Percentiles rank a stretch among this genome's conserved stretches.
These are phyloP conservation scores for Clathrus columnatus DNA, from an alignment of 768 basidiomycete genomes.

Conservation along the genomic window DNA sequence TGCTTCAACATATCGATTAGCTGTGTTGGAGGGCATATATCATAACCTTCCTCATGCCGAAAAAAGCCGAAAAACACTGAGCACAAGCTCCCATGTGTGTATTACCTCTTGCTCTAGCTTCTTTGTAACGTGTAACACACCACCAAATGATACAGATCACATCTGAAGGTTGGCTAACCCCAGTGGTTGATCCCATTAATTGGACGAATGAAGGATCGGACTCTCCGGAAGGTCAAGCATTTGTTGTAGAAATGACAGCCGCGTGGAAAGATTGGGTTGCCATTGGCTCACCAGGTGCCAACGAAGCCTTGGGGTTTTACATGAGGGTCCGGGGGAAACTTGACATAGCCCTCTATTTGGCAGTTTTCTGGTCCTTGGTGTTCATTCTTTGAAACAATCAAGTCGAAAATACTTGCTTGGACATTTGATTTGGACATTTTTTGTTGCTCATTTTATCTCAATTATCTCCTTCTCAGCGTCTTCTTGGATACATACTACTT, in stretches of 20 bases:
- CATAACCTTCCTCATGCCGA: conserved; percentile 52
- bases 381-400: too few relatives aligned
- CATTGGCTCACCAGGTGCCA: conserved; percentile 45
- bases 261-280: conserved; percentile 70
- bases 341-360: neutral
- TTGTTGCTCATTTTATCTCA: too few relatives aligned
- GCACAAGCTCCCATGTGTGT: conserved; percentile 13
- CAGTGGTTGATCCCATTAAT: conserved; percentile 65
- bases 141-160: conserved; percentile 35
- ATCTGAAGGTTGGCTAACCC: conserved; percentile 55
- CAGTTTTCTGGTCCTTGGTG: too few relatives aligned
- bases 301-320: conserved; percentile 11
- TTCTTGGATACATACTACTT: too few relatives aligned
- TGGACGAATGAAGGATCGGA: conserved; percentile 37
- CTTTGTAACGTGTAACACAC: conserved; percentile 9
- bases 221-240: conserved; percentile 74
- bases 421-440: too few relatives aligned
- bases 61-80: conserved; percentile 34
- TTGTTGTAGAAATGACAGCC: conserved; percentile 65
- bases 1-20: conserved; percentile 64
- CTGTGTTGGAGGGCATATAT: conserved; percentile 42
- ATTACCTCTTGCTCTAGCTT: neutral
- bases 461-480: too few relatives aligned
- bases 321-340: neutral
- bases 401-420: too few relatives aligned